Conservation (phyloP, 495 filamentous ascomycete species). For the Platismatia glauca region DNA sequence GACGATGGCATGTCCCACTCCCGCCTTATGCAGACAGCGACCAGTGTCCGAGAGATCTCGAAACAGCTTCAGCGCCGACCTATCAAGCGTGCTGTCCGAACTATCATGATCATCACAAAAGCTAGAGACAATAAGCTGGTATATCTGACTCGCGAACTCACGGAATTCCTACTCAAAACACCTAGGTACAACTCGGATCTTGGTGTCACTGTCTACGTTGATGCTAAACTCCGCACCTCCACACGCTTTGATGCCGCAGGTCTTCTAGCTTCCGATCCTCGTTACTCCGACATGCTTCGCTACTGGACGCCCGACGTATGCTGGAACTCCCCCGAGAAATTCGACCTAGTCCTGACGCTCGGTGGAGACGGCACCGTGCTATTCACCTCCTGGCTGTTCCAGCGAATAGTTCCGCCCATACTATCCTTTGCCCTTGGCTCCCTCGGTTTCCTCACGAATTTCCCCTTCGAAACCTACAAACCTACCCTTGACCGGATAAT, state of each 20-base stretch:
- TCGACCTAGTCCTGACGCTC: slow-evolving; percentile 85
- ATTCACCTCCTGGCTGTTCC: slow-evolving; percentile 90
- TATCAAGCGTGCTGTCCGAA: slow-evolving; percentile 77
- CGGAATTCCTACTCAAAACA: slow-evolving; percentile 77
- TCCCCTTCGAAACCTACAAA: slow-evolving; percentile 78
- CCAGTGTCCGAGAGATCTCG: slow-evolving; percentile 86
- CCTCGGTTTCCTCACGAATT: slow-evolving; percentile 86
- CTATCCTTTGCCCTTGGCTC: slow-evolving; percentile 83
- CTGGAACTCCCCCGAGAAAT: slow-evolving; percentile 79
- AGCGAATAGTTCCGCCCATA: slow-evolving; percentile 82
- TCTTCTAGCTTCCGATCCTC: slow-evolving; percentile 59
- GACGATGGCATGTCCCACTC: slow-evolving; percentile 90
- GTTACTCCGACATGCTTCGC: slow-evolving; percentile 67
- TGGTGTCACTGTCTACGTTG: slow-evolving; percentile 88
- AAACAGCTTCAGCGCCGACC: slow-evolving; percentile 84
- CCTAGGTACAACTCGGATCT: slow-evolving; percentile 70
- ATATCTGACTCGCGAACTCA: slow-evolving; percentile 70
- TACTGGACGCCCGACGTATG: slow-evolving; percentile 96
- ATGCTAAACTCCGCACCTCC: slow-evolving; percentile 77
- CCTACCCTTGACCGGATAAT: slow-evolving; percentile 73
- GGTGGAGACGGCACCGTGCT: slow-evolving; percentile 90
- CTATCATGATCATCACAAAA: slow-evolving; percentile 95
- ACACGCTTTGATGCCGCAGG: slow-evolving; percentile 75
- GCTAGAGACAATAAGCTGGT: slow-evolving; percentile 86
- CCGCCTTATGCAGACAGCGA: slow-evolving; percentile 86